Evolutionary conservation across 257 asterid species (phyloP).

Genomic region (Nyctanthes arbortristis): DNA sequence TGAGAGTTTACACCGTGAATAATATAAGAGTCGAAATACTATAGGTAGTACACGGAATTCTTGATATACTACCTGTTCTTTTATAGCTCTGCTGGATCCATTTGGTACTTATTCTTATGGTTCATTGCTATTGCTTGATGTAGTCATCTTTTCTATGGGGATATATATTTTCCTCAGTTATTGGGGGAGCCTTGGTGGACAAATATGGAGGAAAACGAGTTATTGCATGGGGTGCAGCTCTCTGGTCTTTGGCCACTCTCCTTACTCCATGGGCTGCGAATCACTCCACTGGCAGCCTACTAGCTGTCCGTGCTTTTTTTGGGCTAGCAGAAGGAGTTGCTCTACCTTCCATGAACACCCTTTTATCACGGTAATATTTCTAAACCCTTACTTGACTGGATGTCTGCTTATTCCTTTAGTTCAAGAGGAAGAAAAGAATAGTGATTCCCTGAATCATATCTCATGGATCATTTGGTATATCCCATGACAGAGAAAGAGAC

Average conservation of each 20-base stretch:
- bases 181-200: slow-evolving; percentile 96
- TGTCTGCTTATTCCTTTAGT: neutral
- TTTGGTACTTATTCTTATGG: slow-evolving; percentile 17
- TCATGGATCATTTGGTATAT: neutral
- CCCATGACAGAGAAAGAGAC: neutral
- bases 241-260: slow-evolving; percentile 94
- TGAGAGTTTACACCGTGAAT: neutral
- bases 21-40: neutral
- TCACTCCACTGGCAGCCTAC: slow-evolving; percentile 81
- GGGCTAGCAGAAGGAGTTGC: slow-evolving; percentile 98
- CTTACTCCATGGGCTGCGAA: slow-evolving; percentile 96
- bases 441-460: neutral
- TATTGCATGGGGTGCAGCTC: slow-evolving; percentile 89
- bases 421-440: neutral
- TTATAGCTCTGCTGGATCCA: neutral
- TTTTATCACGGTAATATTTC: slow-evolving; percentile 67
- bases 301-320: slow-evolving; percentile 84
- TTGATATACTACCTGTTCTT: neutral
- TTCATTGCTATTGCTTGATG: slow-evolving; percentile 22
- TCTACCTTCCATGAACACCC: slow-evolving; percentile 88
- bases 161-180: slow-evolving; percentile 81
- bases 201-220: slow-evolving; percentile 84
- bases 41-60: neutral
- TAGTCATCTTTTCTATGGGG: slow-evolving; percentile 99
- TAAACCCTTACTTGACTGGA: neutral